Evolutionary conservation across 129 eudicot species (phyloP).

Genomic region (Silybum marianum): DNA sequence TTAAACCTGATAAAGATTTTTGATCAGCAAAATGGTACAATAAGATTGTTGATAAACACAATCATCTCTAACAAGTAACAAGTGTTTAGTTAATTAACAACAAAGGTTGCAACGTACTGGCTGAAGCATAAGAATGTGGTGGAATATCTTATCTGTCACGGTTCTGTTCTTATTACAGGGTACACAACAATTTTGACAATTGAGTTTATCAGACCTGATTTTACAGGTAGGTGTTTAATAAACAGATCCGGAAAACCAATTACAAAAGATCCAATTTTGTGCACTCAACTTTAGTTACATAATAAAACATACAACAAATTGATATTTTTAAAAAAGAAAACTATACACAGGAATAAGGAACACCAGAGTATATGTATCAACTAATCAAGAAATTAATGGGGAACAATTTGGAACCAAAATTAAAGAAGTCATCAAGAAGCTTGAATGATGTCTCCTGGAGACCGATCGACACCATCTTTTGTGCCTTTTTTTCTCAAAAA

Average conservation of each 20-base stretch:
- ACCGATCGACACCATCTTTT: not conserved
- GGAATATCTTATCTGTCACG: too few relatives aligned
- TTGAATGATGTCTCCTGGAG: constrained; percentile 8
- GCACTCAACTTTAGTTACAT: constrained; percentile 14
- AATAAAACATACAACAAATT: constrained; percentile 10
- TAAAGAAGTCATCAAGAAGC: constrained; percentile 12
- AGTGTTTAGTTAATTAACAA: too few relatives aligned
- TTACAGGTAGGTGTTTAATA: not conserved
- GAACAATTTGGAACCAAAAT: constrained; percentile 4
- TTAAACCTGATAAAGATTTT: too few relatives aligned
- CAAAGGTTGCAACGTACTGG: too few relatives aligned
- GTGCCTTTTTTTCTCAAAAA: constrained; percentile 14
- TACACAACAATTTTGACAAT: too few relatives aligned
- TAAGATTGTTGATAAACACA: not conserved
- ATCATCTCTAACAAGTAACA: not conserved
- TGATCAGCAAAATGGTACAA: too few relatives aligned
- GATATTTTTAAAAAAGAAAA: not conserved
- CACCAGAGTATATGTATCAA: constrained; percentile 4
- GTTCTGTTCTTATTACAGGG: too few relatives aligned
- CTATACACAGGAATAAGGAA: not conserved
- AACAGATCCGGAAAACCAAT: not conserved
- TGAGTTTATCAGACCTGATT: too few relatives aligned
- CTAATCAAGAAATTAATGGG: constrained; percentile 19
- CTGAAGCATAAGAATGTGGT: too few relatives aligned
- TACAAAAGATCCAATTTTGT: constrained; percentile 11